These are phyloP conservation scores for Ormosia emarginata DNA, from an alignment of 306 rosid species.

Conservation along the genomic window DNA sequence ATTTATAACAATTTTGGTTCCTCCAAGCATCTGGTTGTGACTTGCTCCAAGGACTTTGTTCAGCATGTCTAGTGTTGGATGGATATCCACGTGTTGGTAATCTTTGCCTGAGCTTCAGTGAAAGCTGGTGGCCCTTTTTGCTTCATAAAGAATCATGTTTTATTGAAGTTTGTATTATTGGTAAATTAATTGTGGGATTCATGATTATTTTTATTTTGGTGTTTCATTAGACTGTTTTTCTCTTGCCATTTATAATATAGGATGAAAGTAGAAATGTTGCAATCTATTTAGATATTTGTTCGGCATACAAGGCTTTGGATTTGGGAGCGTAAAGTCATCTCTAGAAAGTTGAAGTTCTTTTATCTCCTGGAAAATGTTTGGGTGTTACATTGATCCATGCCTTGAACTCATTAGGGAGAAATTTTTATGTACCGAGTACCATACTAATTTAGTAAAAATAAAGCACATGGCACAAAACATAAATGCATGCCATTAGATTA, in stretches of 20 bases:
- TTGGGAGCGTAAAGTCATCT: background rate
- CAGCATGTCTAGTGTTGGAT: background rate
- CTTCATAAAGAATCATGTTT: constrained; percentile 3
- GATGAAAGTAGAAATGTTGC: background rate
- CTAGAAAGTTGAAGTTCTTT: too few species aligned
- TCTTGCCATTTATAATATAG: background rate
- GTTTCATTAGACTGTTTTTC: background rate
- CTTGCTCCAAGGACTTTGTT: background rate
- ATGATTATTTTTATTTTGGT: background rate
- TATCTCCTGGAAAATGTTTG: too few species aligned
- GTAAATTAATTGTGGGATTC: background rate
- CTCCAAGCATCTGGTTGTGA: constrained; percentile 22
- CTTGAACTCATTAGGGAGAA: too few species aligned
- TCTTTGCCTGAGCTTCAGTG: constrained; percentile 20
- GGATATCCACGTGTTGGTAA: constrained; percentile 12
- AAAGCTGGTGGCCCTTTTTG: constrained; percentile 24
- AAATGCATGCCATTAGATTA: too few species aligned
- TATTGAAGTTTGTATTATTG: background rate
- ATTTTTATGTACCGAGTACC: too few species aligned
- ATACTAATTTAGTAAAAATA: too few species aligned
- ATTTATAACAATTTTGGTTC: constrained; percentile 3
- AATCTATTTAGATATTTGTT: background rate
- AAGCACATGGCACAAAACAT: too few species aligned
- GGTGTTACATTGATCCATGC: too few species aligned
- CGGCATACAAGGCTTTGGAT: background rate